Conservation (phyloP, 352 stramenopile species). For the Phytophthora sp. region DNA sequence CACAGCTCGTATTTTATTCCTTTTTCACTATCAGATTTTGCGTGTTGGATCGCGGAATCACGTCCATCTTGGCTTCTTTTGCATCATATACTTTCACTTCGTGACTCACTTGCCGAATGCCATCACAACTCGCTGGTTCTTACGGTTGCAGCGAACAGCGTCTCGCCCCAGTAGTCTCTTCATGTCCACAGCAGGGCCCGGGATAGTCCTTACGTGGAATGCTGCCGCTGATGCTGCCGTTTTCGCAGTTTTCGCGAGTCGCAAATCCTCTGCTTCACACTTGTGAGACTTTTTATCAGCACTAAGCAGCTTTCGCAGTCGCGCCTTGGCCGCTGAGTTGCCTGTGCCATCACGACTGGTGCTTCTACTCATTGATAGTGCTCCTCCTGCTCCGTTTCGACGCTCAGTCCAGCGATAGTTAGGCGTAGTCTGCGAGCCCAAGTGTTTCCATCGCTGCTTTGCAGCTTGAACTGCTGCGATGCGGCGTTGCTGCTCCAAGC, state of each 20-base stretch:
- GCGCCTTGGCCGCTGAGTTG: conserved; percentile 2
- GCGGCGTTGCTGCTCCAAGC: conserved; percentile 31
- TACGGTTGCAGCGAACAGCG: conserved; percentile 19
- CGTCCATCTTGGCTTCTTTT: no score
- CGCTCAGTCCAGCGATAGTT: conserved; percentile 38
- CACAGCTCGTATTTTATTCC: no score
- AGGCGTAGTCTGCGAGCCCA: conserved; percentile 22
- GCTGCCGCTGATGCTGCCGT: not conserved
- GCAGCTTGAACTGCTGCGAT: conserved; percentile 26
- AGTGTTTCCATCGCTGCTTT: conserved; percentile 22
- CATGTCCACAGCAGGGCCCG: conserved; percentile 17
- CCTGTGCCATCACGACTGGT: conserved; percentile 25
- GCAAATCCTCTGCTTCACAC: conserved; percentile 7
- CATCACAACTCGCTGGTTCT: conserved; percentile 14
- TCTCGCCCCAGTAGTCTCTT: conserved; percentile 29
- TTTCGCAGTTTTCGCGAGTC: not conserved
- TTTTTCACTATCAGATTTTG: no score
- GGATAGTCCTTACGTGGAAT: not conserved
- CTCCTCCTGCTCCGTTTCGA: conserved; percentile 21
- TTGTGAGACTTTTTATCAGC: conserved; percentile 15
- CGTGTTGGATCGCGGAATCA: no score
- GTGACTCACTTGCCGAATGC: conserved; percentile 9
- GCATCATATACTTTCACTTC: no score
- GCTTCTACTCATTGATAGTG: conserved; percentile 26
- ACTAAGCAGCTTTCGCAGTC: conserved; percentile 13